Evolutionary conservation across 176 grass and related monocot genomes (phyloP), one percentile per base, ranked within the genome.

Genomic region (Luzula sylvatica): DNA sequence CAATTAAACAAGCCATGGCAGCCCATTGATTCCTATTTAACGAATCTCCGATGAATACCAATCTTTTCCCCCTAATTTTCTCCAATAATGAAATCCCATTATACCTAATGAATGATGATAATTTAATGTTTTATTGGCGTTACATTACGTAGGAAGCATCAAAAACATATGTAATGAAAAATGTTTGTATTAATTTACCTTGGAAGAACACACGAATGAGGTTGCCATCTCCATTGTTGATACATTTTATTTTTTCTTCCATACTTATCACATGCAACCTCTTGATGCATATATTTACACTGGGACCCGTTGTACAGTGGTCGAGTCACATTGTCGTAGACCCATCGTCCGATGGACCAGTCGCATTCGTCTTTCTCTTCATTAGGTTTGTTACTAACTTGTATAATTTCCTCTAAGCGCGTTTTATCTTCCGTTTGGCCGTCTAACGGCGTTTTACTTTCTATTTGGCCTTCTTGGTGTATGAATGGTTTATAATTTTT

Each of bases 1-100:
- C 87, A 65, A 93, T 74, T 69, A 86, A 77, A 82, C 87, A 93
- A 17, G 86, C 77, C 16, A 93, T 41, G 1, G 81, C 84, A 15
- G 78, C 73, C 87, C 87, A 93, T 47, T 93, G 87, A 45, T 93
- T 93, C 55, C 87, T 68, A 62, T 93, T 93, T 3, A 93, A 38
- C 12, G 87, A 93, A 6, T 93, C 87, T 0, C 87, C 87, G 9
- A 93, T 81, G 18, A 82, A 93, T 11, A 93, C 73, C 55, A 86
- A 8, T 25, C 81, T 86, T 55, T 86, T 86, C 26, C 73, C 77
- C 17, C 60, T 82, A 3, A 93, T 55, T 9, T 52, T 75, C 21
- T 77, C 66, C 12, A 93, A 77, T 28, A 93, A 23, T 11, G 42
- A 26, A 11, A 22, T 75, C 8, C 73, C 69, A 21, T 86, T 45